A percentile compares a stretch with the other conserved stretches of the same genome.
phyloP scores from a whole-genome alignment of 129 eudicot genomes.

The Rutidosis leptorrhynchoides region DNA sequence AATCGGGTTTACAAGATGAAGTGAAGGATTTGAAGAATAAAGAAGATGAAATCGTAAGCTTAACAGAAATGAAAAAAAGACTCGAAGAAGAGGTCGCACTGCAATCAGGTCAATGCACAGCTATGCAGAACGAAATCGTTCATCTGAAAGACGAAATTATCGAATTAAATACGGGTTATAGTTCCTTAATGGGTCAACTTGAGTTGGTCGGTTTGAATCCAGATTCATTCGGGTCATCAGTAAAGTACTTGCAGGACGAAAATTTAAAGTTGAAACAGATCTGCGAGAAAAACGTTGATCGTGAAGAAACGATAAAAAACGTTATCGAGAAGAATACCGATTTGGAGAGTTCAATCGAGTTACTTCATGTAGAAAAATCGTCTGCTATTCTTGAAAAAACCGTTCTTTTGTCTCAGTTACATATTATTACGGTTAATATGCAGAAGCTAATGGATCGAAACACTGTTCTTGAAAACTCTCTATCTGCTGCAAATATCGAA shows the following conservation, averaged over 20 bases:
- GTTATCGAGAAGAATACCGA: constrained; percentile 42
- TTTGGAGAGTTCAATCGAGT: constrained; percentile 49
- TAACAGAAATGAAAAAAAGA: constrained; percentile 67
- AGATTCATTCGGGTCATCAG: constrained; percentile 43
- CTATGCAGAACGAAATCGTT: constrained; percentile 56
- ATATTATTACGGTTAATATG: constrained; percentile 55
- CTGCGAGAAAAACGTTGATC: constrained; percentile 41
- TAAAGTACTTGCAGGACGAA: constrained; percentile 69
- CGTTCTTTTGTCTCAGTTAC: constrained; percentile 67
- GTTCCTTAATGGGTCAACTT: constrained; percentile 56
- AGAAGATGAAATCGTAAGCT: constrained; percentile 45
- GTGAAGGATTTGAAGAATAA: constrained; percentile 46
- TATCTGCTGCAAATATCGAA: constrained; percentile 55
- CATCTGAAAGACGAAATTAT: constrained; percentile 59
- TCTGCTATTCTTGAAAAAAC: constrained; percentile 79
- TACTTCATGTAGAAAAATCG: constrained; percentile 61
- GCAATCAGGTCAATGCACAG: constrained; percentile 50
- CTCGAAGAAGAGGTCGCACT: constrained; percentile 71
- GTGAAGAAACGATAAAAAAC: constrained; percentile 52
- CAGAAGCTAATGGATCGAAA: constrained; percentile 70
- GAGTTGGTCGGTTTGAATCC: constrained; percentile 60
- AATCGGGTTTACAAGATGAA: constrained; percentile 58
- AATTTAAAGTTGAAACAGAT: constrained; percentile 56
- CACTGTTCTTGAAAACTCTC: constrained; percentile 53
- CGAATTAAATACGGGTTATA: constrained; percentile 49